phyloP scores from a whole-genome alignment of 495 filamentous ascomycete species.

The Poronia punctata region DNA sequence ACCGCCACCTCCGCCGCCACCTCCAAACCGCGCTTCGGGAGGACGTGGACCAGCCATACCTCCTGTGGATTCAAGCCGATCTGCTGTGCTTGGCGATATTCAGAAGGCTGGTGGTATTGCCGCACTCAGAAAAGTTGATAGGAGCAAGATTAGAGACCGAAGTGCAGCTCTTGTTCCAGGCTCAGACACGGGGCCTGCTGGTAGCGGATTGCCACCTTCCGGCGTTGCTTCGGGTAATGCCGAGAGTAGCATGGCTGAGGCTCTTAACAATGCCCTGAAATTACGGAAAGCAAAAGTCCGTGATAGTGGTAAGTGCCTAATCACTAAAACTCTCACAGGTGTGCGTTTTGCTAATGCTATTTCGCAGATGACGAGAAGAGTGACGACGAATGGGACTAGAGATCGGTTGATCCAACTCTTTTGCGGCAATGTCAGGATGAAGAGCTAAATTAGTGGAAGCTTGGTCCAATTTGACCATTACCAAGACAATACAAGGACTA shows the following conservation, averaged over 20 bases:
- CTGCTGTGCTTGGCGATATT: conserved; percentile 76
- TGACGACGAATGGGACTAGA: conserved; percentile 70
- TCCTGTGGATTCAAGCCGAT: conserved; percentile 41
- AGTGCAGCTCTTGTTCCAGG: conserved; percentile 66
- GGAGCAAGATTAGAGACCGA: conserved; percentile 69
- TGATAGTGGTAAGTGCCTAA: conserved; percentile 68
- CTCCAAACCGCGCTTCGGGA: conserved; percentile 56
- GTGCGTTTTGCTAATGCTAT: conserved; percentile 19
- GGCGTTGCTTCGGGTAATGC: conserved; percentile 41
- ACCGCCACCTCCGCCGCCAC: conserved; percentile 64
- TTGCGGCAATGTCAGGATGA: conserved; percentile 7
- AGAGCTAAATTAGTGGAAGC: conserved; percentile 9
- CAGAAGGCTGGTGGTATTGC: conserved; percentile 66
- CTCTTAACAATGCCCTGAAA: conserved; percentile 66
- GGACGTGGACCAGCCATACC: conserved; percentile 51
- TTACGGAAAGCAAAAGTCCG: conserved; percentile 85
- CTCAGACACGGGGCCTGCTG: conserved; percentile 47
- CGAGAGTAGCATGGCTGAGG: conserved; percentile 66
- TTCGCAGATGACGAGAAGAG: conserved; percentile 71
- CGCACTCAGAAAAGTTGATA: conserved; percentile 73
- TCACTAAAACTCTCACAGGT: neutral
- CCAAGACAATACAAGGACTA: neutral
- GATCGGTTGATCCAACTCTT: conserved; percentile 10
- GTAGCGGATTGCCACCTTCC: conserved; percentile 45
- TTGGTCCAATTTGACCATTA: conserved; percentile 5